These are phyloP conservation scores for Lachnellula occidentalis DNA, from an alignment of 2,329 filamentous ascomycete species.

Conservation along the genomic window DNA sequence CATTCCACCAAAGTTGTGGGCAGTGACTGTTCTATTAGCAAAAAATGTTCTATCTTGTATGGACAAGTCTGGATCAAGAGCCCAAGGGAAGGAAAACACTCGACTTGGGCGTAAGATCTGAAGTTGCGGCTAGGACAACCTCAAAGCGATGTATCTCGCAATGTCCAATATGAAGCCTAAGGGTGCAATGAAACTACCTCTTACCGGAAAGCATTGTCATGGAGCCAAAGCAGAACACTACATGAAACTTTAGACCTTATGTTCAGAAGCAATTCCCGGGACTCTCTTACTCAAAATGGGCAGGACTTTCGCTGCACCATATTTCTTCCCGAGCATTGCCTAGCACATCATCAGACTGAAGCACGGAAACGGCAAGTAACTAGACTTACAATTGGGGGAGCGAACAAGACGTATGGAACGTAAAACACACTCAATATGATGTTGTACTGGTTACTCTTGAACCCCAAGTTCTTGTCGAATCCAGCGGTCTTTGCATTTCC, in stretches of 20 bases:
- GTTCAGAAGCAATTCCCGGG: not conserved
- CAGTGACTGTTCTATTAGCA: conserved; percentile 37
- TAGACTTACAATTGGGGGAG: conserved; percentile 47
- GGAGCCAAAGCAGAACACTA: conserved; percentile 58
- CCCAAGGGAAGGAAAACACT: too few species aligned
- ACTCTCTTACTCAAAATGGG: conserved; percentile 47
- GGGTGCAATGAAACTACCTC: conserved; percentile 29
- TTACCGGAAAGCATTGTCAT: conserved; percentile 46
- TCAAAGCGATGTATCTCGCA: too few species aligned
- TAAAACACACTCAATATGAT: conserved; percentile 68
- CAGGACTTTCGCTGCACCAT: conserved; percentile 57
- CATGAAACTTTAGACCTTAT: not conserved
- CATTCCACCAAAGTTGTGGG: conserved; percentile 57
- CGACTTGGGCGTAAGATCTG: too few species aligned
- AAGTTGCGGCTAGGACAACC: too few species aligned
- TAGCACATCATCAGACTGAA: conserved; percentile 26
- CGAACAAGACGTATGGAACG: conserved; percentile 66
- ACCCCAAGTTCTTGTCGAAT: conserved; percentile 45
- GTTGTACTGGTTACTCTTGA: conserved; percentile 62
- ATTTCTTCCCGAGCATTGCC: conserved; percentile 61
- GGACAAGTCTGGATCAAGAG: too few species aligned
- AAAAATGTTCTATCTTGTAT: too few species aligned
- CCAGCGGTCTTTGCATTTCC: conserved; percentile 50
- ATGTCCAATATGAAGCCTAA: not conserved
- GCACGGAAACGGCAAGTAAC: not conserved